A percentile compares a stretch with the other conserved stretches of the same genome.
phyloP scores from a whole-genome alignment of 1,284 basidiomycete species.

The Leccinum subrobustum region DNA sequence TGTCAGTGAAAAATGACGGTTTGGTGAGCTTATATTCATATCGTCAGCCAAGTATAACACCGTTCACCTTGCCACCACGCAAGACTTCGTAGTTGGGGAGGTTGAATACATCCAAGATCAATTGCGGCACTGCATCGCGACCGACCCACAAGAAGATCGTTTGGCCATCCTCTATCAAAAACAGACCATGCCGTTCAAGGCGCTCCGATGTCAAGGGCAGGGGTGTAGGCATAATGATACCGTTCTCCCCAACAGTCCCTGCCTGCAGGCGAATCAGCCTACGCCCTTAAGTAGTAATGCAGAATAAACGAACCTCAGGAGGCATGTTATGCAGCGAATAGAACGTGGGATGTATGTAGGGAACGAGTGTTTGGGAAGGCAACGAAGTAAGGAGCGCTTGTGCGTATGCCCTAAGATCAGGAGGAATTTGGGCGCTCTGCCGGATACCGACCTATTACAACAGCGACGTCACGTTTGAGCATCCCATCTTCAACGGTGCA shows the following conservation, averaged over 20 bases:
- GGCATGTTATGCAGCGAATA: constrained; percentile 98
- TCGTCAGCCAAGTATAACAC: not conserved
- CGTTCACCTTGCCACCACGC: constrained; percentile 84
- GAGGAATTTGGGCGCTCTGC: constrained; percentile 94
- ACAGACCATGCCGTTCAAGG: constrained; percentile 93
- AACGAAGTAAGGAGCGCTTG: constrained; percentile 91
- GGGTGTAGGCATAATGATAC: constrained; percentile 82
- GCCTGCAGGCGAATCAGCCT: constrained; percentile 43
- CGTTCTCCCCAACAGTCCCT: constrained; percentile 79
- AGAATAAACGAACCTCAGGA: constrained; percentile 60
- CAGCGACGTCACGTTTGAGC: constrained; percentile 1
- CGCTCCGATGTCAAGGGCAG: constrained; percentile 92
- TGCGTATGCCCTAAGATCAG: constrained; percentile 94
- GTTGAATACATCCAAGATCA: constrained; percentile 94
- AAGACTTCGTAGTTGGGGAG: constrained; percentile 86
- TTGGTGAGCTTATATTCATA: constrained; percentile 6
- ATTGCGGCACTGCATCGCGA: constrained; percentile 92
- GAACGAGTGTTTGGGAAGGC: constrained; percentile 87
- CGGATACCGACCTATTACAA: constrained; percentile 78
- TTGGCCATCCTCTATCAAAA: constrained; percentile 96
- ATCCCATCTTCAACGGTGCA: not conserved
- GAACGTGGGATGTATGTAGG: constrained; percentile 94
- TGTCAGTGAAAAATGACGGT: not conserved
- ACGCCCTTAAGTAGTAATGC: not conserved
- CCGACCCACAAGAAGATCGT: constrained; percentile 98